Evolutionary conservation across 2,329 filamentous ascomycete genomes (phyloP), one percentile per base, ranked within the genome.

Genomic region (Beauveria varroae): DNA sequence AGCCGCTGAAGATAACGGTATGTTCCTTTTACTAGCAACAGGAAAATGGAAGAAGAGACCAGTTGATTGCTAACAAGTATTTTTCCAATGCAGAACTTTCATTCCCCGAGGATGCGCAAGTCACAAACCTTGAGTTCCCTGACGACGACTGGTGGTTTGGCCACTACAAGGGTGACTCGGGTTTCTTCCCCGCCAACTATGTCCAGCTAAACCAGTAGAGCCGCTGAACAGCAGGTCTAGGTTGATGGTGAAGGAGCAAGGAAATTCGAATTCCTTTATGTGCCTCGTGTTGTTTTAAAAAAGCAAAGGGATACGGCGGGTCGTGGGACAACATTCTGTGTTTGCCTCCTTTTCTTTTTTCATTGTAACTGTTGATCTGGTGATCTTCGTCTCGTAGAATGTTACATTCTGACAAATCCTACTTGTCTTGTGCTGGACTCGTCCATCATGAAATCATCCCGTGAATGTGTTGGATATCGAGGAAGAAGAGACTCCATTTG

Each of bases 91-190:
- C n/a, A 86, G 83, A 86, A 67, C 70, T 86, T 65, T 92, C 88
- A 72, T 99, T 99, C 78, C 91, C 91, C 3, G 95, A 99, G 70
- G 88, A 89, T 34, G 93, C 90, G 44, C 91, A 80, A 65, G 88
- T 99, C 68, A 89, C 84, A 30, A 83, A 89, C 70, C 79, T 99
- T 65, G 91, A 97, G 78, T 98, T 98, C 75, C 95, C 95, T 2
- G 95, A 98, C 69, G 93, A 98, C 66, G 95, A 99, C 72, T 99
- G 95, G 95, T 99, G 95, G 95, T 89, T 93, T 68, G 95, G 95
- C 62, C 86, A 90, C 69, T 96, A 89, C 74, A 81, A 86, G 28
- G 92, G 92, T 56, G 83, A 87, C 62, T 83, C 84, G 34, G 95
- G 95, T 64, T 81, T 99, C 51, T 99, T 99, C 84, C 86, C 86